phyloP scores from a whole-genome alignment of 2,329 filamentous ascomycete species.

The Paraphaeosphaeria minitans region DNA sequence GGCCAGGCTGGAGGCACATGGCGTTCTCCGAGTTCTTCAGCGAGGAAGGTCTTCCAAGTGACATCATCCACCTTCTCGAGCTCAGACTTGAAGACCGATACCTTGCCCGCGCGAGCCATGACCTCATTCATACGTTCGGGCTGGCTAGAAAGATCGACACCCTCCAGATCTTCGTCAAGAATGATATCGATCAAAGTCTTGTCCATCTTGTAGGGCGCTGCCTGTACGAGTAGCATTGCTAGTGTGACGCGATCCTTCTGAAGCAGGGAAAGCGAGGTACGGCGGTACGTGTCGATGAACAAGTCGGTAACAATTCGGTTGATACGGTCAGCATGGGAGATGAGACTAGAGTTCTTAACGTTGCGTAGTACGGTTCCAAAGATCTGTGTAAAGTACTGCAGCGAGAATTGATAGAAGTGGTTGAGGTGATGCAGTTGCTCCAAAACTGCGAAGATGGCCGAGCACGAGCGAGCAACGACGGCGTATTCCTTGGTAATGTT shows the following conservation, averaged over 20 bases:
- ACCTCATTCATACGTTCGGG: conserved; percentile 68
- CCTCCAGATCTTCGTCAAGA: conserved; percentile 76
- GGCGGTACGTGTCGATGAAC: conserved; percentile 88
- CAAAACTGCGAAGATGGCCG: conserved; percentile 93
- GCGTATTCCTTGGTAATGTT: conserved; percentile 94
- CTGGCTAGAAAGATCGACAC: conserved; percentile 77
- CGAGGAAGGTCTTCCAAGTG: conserved; percentile 82
- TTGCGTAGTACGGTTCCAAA: conserved; percentile 89
- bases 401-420: conserved; percentile 98
- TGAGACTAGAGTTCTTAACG: conserved; percentile 75
- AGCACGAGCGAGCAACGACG: conserved; percentile 91
- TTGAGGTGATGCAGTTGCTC: conserved; percentile 98
- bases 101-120: conserved; percentile 69
- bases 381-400: conserved; percentile 97
- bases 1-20: conserved; percentile 79
- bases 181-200: conserved; percentile 85
- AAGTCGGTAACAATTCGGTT: conserved; percentile 90
- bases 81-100: conserved; percentile 74
- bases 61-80: conserved; percentile 65
- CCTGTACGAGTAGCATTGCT: conserved; percentile 92
- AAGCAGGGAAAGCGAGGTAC: conserved; percentile 88
- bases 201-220: conserved; percentile 95
- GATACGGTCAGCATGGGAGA: conserved; percentile 77
- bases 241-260: conserved; percentile 95
- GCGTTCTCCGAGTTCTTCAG: conserved; percentile 84